Percentiles rank a stretch among this genome's conserved stretches.
These are phyloP conservation scores for Alternaria panax DNA, from an alignment of 2,329 filamentous ascomycete species.

Conservation along the genomic window DNA sequence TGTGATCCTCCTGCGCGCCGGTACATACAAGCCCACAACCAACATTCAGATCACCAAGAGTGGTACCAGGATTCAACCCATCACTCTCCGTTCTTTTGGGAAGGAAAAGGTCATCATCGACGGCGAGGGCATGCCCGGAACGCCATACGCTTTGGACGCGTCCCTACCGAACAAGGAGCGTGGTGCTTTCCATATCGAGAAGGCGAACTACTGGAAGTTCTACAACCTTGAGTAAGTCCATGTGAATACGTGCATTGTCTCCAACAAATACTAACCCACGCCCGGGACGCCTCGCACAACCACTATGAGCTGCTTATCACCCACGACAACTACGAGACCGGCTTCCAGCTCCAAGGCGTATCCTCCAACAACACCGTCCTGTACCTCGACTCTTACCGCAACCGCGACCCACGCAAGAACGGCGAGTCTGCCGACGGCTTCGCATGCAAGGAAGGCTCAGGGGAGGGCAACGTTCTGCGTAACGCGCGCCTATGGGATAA, in stretches of 20 bases:
- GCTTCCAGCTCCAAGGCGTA: slow-evolving; percentile 49
- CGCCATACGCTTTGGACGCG: slow-evolving; percentile 16
- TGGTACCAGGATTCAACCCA: slow-evolving; percentile 40
- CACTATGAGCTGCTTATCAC: slow-evolving; percentile 48
- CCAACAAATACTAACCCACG: background rate
- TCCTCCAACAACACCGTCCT: slow-evolving; percentile 33
- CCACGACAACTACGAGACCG: slow-evolving; percentile 52
- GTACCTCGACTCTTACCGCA: slow-evolving; percentile 34
- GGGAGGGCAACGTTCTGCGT: slow-evolving; percentile 56
- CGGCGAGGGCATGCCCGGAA: slow-evolving; percentile 18
- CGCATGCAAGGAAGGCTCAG: slow-evolving; percentile 57
- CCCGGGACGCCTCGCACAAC: slow-evolving; percentile 47
- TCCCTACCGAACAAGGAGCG: slow-evolving; percentile 49
- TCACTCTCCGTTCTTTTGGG: slow-evolving; percentile 17
- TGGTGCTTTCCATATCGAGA: slow-evolving; percentile 59
- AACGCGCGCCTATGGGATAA: slow-evolving; percentile 61
- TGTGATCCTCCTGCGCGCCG: slow-evolving; percentile 55
- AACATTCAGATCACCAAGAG: slow-evolving; percentile 57
- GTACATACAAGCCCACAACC: slow-evolving; percentile 55
- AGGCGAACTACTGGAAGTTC: slow-evolving; percentile 57
- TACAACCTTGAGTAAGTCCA: slow-evolving; percentile 45
- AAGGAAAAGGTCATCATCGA: slow-evolving; percentile 24
- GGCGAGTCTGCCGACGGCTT: slow-evolving; percentile 61
- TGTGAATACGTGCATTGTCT: background rate
- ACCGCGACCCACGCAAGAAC: slow-evolving; percentile 57